Conservation (phyloP, 1,284 basidiomycete species). For the Austroboletus niveus region DNA sequence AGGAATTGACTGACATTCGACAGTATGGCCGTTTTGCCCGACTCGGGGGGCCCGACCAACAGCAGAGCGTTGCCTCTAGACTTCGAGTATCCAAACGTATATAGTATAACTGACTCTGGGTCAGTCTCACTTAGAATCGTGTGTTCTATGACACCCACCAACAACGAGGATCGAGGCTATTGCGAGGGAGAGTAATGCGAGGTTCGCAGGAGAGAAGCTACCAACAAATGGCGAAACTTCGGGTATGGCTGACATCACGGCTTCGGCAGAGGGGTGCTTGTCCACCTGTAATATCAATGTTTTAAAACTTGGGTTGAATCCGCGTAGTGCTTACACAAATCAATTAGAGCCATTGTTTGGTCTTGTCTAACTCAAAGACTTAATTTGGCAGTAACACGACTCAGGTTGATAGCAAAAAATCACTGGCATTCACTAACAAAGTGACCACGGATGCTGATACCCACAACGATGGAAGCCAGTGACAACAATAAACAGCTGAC, state of each 20-base stretch:
- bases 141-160: slow-evolving; percentile 20
- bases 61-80: slow-evolving; percentile 57
- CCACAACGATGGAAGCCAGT: too few species aligned
- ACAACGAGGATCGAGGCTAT: slow-evolving; percentile 20
- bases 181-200: slow-evolving; percentile 26
- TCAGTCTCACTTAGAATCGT: slow-evolving; percentile 13
- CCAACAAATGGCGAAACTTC: slow-evolving; percentile 21
- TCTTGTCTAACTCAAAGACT: too few species aligned
- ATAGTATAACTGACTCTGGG: slow-evolving; percentile 35
- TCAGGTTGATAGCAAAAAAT: too few species aligned
- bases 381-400: too few species aligned
- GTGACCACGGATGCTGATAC: too few species aligned
- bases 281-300: slow-evolving; percentile 11
- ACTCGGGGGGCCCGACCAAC: slow-evolving; percentile 66
- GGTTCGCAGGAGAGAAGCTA: slow-evolving; percentile 19
- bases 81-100: slow-evolving; percentile 43
- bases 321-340: too few species aligned
- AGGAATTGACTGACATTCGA: slow-evolving; percentile 41
- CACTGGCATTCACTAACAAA: too few species aligned
- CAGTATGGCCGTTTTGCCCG: slow-evolving; percentile 73
- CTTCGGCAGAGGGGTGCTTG: slow-evolving; percentile 1
- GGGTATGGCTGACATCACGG: slow-evolving; percentile 5
- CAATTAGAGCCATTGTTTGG: too few species aligned
- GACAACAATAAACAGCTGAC: too few species aligned
- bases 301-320: background rate